Percentiles rank a stretch among this genome's conserved stretches.
Conservation (phyloP, 306 rosid genomes). For the Vigna reflexopilosa region DNA sequence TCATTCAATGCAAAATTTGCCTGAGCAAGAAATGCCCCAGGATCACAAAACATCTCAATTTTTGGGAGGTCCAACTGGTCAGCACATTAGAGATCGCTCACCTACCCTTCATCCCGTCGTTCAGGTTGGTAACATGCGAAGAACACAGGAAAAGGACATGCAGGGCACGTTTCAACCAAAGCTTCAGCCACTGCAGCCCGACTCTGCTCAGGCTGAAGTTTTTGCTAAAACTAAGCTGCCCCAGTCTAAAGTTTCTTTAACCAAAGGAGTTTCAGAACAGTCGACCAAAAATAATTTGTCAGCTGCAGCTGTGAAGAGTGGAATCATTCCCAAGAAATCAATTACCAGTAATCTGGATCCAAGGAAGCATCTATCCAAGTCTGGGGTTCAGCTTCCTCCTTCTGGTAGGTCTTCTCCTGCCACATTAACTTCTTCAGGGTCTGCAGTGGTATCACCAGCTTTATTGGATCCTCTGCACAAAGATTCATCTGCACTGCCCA, state of each 20-base stretch:
- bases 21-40: slow-evolving; percentile 53
- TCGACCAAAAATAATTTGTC: slow-evolving; percentile 69
- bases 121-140: slow-evolving; percentile 53
- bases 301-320: slow-evolving; percentile 81
- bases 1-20: slow-evolving; percentile 58
- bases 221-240: slow-evolving; percentile 51
- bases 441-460: slow-evolving; percentile 53
- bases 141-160: slow-evolving; percentile 60
- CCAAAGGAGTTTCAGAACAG: slow-evolving; percentile 59
- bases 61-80: slow-evolving; percentile 55
- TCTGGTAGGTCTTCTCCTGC: slow-evolving; percentile 55
- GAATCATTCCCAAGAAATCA: slow-evolving; percentile 64
- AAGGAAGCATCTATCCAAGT: slow-evolving; percentile 53
- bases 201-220: slow-evolving; percentile 52
- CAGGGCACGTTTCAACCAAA: slow-evolving; percentile 56
- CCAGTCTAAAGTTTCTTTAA: slow-evolving; percentile 48
- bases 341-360: slow-evolving; percentile 47
- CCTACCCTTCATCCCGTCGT: slow-evolving; percentile 50
- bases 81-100: slow-evolving; percentile 57
- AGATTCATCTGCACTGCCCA: slow-evolving; percentile 47
- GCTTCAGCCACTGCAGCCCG: slow-evolving; percentile 50
- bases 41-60: slow-evolving; percentile 57
- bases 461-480: slow-evolving; percentile 56
- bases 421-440: slow-evolving; percentile 52
- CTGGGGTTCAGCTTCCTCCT: slow-evolving; percentile 53